Evolutionary conservation across 768 basidiomycete genomes (phyloP).

Genomic region (Pleurotus cornucopiae): DNA sequence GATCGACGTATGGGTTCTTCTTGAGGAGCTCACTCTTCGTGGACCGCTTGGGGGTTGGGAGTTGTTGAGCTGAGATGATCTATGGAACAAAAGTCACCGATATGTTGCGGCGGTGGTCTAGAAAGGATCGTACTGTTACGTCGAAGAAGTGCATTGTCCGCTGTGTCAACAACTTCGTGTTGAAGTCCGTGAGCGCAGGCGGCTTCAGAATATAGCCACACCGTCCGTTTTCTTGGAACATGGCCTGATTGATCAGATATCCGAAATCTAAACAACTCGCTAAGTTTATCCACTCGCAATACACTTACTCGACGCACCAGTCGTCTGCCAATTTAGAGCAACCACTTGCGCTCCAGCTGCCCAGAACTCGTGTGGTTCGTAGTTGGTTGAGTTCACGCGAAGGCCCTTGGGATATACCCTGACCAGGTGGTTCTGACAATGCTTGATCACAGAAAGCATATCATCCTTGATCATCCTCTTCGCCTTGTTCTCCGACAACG

Average conservation of each 20-base stretch:
- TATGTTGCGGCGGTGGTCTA: neutral
- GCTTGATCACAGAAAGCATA: slow-evolving; percentile 75
- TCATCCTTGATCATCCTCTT: slow-evolving; percentile 67
- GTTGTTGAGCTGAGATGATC: slow-evolving; percentile 85
- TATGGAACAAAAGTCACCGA: slow-evolving; percentile 4
- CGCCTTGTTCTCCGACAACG: slow-evolving; percentile 80
- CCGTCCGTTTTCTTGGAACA: slow-evolving; percentile 91
- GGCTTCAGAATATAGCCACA: slow-evolving; percentile 92
- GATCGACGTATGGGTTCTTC: slow-evolving; percentile 56
- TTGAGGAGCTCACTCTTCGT: slow-evolving; percentile 52
- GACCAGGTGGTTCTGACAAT: slow-evolving; percentile 79
- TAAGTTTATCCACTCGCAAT: neutral
- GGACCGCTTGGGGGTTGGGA: slow-evolving; percentile 69
- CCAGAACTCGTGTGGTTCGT: slow-evolving; percentile 88
- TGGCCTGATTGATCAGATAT: slow-evolving; percentile 89
- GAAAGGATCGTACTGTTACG: slow-evolving; percentile 43
- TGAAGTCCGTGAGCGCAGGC: slow-evolving; percentile 58
- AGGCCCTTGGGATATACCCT: slow-evolving; percentile 85
- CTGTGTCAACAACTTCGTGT: slow-evolving; percentile 52
- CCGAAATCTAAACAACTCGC: slow-evolving; percentile 60
- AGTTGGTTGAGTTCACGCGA: slow-evolving; percentile 81
- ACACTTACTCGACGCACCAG: slow-evolving; percentile 49
- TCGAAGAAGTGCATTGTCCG: slow-evolving; percentile 59
- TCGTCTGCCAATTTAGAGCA: slow-evolving; percentile 97
- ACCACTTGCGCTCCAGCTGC: slow-evolving; percentile 84